Conservation (phyloP, 2,329 filamentous ascomycete species). For the Cryphonectria carpinicola region DNA sequence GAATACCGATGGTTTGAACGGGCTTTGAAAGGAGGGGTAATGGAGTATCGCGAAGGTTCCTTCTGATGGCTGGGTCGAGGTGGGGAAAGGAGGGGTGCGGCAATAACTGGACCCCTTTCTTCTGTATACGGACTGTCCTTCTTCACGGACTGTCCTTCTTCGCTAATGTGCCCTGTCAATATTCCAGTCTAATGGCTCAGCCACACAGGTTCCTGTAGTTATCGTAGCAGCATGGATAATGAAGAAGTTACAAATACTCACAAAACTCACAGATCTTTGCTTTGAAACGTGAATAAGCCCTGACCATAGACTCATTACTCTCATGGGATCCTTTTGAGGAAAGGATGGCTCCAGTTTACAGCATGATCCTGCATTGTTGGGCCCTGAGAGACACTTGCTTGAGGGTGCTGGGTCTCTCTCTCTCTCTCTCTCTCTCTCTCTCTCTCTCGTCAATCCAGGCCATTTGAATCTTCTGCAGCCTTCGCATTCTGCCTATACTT, state of each 20-base stretch:
- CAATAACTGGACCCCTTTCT: neutral
- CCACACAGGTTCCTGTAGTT: neutral
- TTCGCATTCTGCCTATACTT: neutral
- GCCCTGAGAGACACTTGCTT: neutral
- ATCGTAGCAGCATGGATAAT: neutral
- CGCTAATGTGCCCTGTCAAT: neutral
- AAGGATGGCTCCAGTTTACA: neutral
- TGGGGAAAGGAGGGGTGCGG: neutral
- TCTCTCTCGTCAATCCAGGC: too few relatives aligned
- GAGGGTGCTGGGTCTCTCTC: too few relatives aligned
- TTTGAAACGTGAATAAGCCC: neutral
- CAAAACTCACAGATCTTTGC: neutral
- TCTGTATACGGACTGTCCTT: neutral
- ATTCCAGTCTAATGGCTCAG: neutral
- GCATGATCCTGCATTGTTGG: too few relatives aligned
- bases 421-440: too few relatives aligned
- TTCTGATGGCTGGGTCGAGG: neutral
- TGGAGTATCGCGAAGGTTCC: neutral
- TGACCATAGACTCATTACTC: neutral
- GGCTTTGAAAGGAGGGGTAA: neutral
- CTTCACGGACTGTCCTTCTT: neutral
- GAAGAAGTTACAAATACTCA: neutral
- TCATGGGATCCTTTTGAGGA: neutral
- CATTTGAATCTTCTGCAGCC: neutral
- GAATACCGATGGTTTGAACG: neutral